These are phyloP conservation scores for Apiospora pterosperma DNA, from an alignment of 2,329 filamentous ascomycete genomes.

Conservation along the genomic window DNA sequence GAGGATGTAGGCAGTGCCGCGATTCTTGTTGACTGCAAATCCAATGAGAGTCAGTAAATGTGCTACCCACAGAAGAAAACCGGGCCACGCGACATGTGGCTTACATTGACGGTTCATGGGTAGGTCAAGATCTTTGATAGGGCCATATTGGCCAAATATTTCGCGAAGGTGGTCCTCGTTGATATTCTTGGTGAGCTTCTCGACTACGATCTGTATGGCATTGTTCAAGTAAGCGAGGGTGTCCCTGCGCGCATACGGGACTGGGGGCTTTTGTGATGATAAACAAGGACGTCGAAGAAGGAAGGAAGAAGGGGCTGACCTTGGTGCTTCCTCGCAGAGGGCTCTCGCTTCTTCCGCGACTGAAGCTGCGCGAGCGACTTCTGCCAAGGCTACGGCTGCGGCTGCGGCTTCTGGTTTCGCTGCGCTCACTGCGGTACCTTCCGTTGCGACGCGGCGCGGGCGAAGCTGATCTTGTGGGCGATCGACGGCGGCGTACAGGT, in stretches of 20 bases:
- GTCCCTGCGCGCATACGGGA: neutral
- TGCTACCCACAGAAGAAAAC: neutral
- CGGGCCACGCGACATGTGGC: conserved; percentile 23
- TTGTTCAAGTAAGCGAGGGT: neutral
- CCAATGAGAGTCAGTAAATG: neutral
- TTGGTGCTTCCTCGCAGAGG: conserved; percentile 49
- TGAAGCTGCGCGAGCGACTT: conserved; percentile 31
- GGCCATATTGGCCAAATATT: conserved; percentile 87
- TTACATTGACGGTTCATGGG: conserved; percentile 84
- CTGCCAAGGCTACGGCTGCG: conserved; percentile 20
- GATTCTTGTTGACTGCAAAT: conserved; percentile 73
- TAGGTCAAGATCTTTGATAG: conserved; percentile 82
- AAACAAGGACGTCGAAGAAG: neutral
- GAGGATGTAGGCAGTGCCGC: conserved; percentile 53
- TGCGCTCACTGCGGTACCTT: conserved; percentile 14
- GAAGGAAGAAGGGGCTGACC: conserved; percentile 29
- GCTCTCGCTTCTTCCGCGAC: conserved; percentile 26
- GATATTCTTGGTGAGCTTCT: conserved; percentile 93
- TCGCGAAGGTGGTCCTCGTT: conserved; percentile 84
- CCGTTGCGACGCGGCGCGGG: conserved; percentile 26
- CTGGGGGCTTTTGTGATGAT: neutral
- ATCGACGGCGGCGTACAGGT: conserved; percentile 13
- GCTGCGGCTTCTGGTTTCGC: conserved; percentile 11
- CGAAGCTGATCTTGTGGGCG: conserved; percentile 11
- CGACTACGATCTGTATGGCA: conserved; percentile 77